Evolutionary conservation across 192 early-diverging fungal genomes (phyloP), one percentile per base, ranked within the genome.

Genomic region (Geosiphon pyriformis): DNA sequence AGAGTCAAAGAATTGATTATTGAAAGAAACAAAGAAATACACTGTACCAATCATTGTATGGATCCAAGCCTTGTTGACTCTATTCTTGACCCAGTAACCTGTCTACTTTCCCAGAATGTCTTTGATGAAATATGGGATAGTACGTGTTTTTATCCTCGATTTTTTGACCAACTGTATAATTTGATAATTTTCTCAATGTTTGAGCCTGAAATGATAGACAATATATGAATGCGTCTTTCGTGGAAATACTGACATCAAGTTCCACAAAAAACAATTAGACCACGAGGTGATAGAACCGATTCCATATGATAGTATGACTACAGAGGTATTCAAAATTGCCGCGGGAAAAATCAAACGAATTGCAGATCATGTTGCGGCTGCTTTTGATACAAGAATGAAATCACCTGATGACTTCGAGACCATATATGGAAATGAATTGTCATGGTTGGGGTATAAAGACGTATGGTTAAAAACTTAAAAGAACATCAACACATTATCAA

Each of bases 271-370:
- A n/a, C n/a, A n/a, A n/a, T n/a, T n/a, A n/a, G n/a, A n/a, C n/a
- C n/a, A n/a, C n/a, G n/a, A n/a, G n/a, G n/a, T n/a, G n/a, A n/a
- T n/a, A n/a, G n/a, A n/a, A n/a, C n/a, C n/a, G n/a, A n/a, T n/a
- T n/a, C n/a, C n/a, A n/a, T n/a, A n/a, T n/a, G n/a, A n/a, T n/a
- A n/a, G n/a, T n/a, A n/a, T n/a, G n/a, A n/a, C n/a, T n/a, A n/a
- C n/a, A n/a, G n/a, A n/a, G n/a, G n/a, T n/a, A n/a, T n/a, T n/a
- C n/a, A n/a, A n/a, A n/a, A n/a, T n/a, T n/a, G n/a, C n/a, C n/a
- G n/a, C n/a, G n/a, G n/a, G n/a, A n/a, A 54, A 53, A 53, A 65
- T 65, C 0, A 65, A 65, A 35, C 0, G 22, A 26, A 4, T 65
- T 23, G 30, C 62, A 15, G 17, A 23, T 11, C 8, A 34, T 23